Base-by-base conservation (phyloP, 495 filamentous ascomycete species). In the Viridothelium virens region DNA sequence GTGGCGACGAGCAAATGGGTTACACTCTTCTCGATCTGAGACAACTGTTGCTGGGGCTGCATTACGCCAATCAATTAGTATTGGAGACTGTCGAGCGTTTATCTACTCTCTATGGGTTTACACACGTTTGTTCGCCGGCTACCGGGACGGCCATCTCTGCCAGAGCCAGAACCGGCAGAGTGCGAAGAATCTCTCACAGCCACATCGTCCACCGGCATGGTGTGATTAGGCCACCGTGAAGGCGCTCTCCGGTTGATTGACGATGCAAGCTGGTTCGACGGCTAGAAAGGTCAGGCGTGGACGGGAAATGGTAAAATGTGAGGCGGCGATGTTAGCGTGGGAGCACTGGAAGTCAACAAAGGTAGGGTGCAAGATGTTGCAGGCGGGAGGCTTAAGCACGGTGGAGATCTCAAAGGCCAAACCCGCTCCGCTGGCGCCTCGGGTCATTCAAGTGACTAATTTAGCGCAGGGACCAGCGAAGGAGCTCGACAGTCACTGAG, bases 1-100 rank as follows among this genome's bases (percentile, higher is more conserved):
- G 94, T 98, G 50, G 94, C 94, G 50, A 98, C 91, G 38, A 98
- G 86, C 50, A 98, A 88, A 74, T 98, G 94, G 10, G 94, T 98
- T 34, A 98, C 94, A 73, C 92, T 96, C 77, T 96, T 96, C 79
- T 98, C 94, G 80, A 98, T 98, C 74, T 92, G 90, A 39, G 91
- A 94, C 47, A 96, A 84, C 70, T 89, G 86, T 75, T 85, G 86
- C 73, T 84, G 81, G 65, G 85, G 84, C 86, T 88, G 14, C 25
- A 36, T 33, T 33, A 76, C 46, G 61, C 25, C n/a, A 48, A 68
- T 61, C 39, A 59, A 53, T 75, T 63, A 75, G 73, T 62, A 56
- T 12, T 7, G 48, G 33, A 11, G n/a, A 38, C 7, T 6, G 36
- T 0, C 48, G 63, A 37, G 48, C 50, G 46, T 48, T 38, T 62